phyloP scores from a whole-genome alignment of 805 yeast species.

The Ogataea zsoltii region DNA sequence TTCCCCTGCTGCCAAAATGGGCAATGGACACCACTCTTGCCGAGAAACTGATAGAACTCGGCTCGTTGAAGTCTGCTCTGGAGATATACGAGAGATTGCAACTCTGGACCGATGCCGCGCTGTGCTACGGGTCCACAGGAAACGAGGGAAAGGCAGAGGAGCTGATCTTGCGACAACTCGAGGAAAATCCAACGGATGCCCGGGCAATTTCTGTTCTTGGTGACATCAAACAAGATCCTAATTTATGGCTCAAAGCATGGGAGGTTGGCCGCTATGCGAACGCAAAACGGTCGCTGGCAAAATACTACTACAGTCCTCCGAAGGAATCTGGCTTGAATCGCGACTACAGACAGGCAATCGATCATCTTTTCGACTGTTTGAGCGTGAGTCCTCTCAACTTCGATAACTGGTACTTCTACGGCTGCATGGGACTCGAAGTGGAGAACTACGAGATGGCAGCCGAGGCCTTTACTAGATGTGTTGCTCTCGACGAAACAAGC shows the following conservation, averaged over 20 bases:
- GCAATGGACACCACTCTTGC: conserved; percentile 79
- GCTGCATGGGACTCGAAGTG: conserved; percentile 82
- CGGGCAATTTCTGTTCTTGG: conserved; percentile 84
- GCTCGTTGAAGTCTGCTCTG: conserved; percentile 81
- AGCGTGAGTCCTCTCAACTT: conserved; percentile 69
- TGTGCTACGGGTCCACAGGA: conserved; percentile 87
- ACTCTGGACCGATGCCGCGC: conserved; percentile 78
- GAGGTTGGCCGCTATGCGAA: conserved; percentile 74
- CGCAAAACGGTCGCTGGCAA: conserved; percentile 83
- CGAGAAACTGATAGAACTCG: conserved; percentile 81
- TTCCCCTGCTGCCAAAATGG: conserved; percentile 86
- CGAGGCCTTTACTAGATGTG: conserved; percentile 90
- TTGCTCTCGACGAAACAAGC: conserved; percentile 77
- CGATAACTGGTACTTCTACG: conserved; percentile 90
- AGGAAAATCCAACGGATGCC: conserved; percentile 68
- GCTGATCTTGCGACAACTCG: conserved; percentile 55
- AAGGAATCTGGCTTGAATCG: conserved; percentile 48
- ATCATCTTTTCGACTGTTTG: conserved; percentile 74
- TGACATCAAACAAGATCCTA: conserved; percentile 76
- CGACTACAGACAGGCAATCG: conserved; percentile 54
- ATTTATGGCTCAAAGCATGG: conserved; percentile 86
- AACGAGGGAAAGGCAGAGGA: conserved; percentile 65
- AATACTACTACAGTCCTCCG: conserved; percentile 70
- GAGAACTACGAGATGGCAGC: conserved; percentile 74
- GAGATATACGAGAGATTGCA: conserved; percentile 82